Conservation (phyloP, 2,329 filamentous ascomycete species). For the Corinectria fuckeliana region DNA sequence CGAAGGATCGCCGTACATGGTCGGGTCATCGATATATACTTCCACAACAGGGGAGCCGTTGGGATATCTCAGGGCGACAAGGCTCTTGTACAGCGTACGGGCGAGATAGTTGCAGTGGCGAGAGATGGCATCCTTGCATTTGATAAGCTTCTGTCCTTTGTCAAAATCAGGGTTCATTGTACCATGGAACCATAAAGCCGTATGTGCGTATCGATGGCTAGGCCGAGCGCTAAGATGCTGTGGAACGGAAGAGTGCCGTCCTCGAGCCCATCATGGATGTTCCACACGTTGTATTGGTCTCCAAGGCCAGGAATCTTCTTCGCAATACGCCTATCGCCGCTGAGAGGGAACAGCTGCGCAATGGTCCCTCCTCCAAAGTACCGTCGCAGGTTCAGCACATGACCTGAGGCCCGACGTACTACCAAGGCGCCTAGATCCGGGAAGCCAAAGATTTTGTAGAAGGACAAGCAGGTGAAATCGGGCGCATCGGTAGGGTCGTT, state of each 20-base stretch:
- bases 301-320: conserved; percentile 51
- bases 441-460: conserved; percentile 73
- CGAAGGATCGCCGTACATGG: conserved; percentile 55
- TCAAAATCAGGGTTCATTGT: neutral
- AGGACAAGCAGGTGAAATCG: conserved; percentile 66
- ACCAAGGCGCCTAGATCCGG: conserved; percentile 69
- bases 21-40: conserved; percentile 59
- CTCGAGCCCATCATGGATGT: conserved; percentile 67
- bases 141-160: neutral
- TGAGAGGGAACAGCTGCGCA: conserved; percentile 54
- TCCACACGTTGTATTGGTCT: conserved; percentile 44
- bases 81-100: conserved; percentile 53
- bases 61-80: conserved; percentile 56
- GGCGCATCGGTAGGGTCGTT: conserved; percentile 57
- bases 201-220: conserved; percentile 63
- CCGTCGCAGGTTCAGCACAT: conserved; percentile 59
- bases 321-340: conserved; percentile 28
- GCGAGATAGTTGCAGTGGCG: conserved; percentile 62
- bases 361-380: conserved; percentile 76
- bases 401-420: conserved; percentile 61
- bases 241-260: conserved; percentile 73
- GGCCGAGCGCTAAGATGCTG: conserved; percentile 66
- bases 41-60: conserved; percentile 59
- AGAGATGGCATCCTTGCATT: conserved; percentile 54
- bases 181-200: conserved; percentile 63